Conservation (phyloP, 345 rosid genomes). For the Citrus hindsii region DNA sequence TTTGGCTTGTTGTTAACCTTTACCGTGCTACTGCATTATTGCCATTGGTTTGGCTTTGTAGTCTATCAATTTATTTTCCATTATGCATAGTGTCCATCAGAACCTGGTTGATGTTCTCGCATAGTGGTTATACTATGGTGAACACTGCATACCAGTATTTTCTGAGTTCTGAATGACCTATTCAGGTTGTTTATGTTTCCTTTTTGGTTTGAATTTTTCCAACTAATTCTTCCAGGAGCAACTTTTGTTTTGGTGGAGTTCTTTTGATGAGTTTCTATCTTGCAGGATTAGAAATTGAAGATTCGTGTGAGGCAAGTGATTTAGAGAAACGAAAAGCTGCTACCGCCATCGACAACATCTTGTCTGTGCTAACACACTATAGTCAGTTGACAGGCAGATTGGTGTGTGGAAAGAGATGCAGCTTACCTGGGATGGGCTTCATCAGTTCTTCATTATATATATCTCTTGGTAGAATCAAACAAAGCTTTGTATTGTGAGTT, state of each 20-base stretch:
- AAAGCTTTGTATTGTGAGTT: conserved; percentile 99
- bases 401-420: conserved; percentile 58
- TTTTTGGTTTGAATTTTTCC: background rate
- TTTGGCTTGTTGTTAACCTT: background rate
- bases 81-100: background rate
- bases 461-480: conserved; percentile 99
- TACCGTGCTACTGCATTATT: too few relatives aligned
- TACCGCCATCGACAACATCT: conserved; percentile 44
- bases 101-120: background rate
- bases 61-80: background rate
- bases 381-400: conserved; percentile 60
- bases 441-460: conserved; percentile 67
- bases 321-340: conserved; percentile 59
- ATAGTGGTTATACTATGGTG: background rate
- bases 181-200: background rate
- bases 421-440: conserved; percentile 37
- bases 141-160: background rate
- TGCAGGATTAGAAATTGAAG: conserved; percentile 55
- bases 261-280: conserved; percentile 10
- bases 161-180: background rate
- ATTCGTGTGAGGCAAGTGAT: conserved; percentile 72
- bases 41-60: background rate
- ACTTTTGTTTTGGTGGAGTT: background rate
- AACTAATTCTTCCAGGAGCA: background rate
- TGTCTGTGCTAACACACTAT: conserved; percentile 60